These are phyloP conservation scores for Lactarius tabidus DNA, from an alignment of 768 basidiomycete species.

Conservation along the genomic window DNA sequence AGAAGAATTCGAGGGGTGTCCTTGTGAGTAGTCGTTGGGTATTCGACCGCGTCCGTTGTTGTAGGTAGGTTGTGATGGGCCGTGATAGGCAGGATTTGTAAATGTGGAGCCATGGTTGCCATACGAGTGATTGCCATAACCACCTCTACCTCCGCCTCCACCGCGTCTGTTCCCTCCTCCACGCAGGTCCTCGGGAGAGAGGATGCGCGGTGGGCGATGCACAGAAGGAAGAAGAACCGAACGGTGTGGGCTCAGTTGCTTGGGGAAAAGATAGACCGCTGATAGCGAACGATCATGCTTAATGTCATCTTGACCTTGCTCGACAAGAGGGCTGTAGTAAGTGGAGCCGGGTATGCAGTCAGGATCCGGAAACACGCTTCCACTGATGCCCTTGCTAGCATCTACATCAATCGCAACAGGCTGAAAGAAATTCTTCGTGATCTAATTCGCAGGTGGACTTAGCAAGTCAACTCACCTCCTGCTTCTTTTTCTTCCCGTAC, in stretches of 20 bases:
- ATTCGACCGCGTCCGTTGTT: constrained; percentile 26
- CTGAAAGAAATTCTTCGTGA: constrained; percentile 40
- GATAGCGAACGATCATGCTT: constrained; percentile 84
- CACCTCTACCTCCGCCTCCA: constrained; percentile 46
- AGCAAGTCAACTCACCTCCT: constrained; percentile 53
- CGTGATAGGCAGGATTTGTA: constrained; percentile 13
- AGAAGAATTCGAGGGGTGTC: constrained; percentile 25
- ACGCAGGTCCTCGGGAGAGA: constrained; percentile 72
- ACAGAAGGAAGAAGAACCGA: constrained; percentile 78
- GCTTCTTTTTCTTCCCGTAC: constrained; percentile 83
- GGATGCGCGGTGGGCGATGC: constrained; percentile 50
- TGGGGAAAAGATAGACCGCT: constrained; percentile 84
- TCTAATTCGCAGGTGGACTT: background rate
- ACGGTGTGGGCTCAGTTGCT: constrained; percentile 79
- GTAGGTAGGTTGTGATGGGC: constrained; percentile 17
- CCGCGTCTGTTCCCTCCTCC: constrained; percentile 44
- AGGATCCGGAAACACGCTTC: constrained; percentile 76
- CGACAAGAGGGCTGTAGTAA: constrained; percentile 68
- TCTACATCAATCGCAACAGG: constrained; percentile 65
- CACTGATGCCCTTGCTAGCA: constrained; percentile 74
- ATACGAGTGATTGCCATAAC: constrained; percentile 26
- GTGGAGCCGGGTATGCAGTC: constrained; percentile 90
- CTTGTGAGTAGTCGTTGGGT: constrained; percentile 27
- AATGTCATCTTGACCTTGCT: constrained; percentile 68
- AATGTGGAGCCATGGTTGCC: constrained; percentile 8